Conservation (phyloP, 2,329 filamentous ascomycete genomes). For the Diplodia mutila region DNA sequence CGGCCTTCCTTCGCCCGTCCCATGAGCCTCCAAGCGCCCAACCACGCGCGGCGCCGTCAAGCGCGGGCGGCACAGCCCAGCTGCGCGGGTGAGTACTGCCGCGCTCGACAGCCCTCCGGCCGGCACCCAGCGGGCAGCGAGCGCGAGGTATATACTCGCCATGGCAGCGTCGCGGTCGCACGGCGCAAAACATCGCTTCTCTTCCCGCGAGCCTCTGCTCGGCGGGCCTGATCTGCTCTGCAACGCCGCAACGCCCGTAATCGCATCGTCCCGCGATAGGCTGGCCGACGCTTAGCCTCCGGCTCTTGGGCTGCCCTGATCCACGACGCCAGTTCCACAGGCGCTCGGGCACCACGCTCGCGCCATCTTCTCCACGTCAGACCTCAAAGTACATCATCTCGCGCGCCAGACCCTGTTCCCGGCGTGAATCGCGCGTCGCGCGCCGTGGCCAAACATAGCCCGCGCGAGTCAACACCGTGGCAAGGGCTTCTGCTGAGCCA, state of each 20-base stretch:
- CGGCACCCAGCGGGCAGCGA: not conserved
- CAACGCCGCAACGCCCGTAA: not conserved
- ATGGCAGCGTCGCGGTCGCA: constrained; percentile 10
- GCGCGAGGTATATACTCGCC: constrained; percentile 12
- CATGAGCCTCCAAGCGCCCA: constrained; percentile 22
- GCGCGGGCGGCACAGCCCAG: constrained; percentile 16
- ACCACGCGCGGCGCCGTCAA: constrained; percentile 13
- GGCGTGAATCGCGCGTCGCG: constrained; percentile 21
- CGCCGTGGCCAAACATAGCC: constrained; percentile 23
- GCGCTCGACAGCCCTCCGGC: not conserved
- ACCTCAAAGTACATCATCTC: constrained; percentile 22
- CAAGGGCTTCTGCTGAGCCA: constrained; percentile 23
- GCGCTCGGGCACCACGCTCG: constrained; percentile 18
- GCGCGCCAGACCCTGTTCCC: constrained; percentile 25
- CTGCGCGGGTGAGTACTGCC: not conserved
- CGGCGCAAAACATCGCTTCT: constrained; percentile 5
- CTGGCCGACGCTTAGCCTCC: constrained; percentile 9
- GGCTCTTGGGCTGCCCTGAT: constrained; percentile 21
- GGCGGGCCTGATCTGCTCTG: not conserved
- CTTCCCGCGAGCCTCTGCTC: not conserved
- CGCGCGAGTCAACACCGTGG: constrained; percentile 25
- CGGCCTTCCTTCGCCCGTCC: constrained; percentile 18
- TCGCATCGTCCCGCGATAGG: constrained; percentile 7
- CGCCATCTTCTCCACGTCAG: constrained; percentile 24
- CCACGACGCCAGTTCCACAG: constrained; percentile 12